Evolutionary conservation across 2,329 filamentous ascomycete species (phyloP).

Genomic region (Lasiodiplodia sp.): DNA sequence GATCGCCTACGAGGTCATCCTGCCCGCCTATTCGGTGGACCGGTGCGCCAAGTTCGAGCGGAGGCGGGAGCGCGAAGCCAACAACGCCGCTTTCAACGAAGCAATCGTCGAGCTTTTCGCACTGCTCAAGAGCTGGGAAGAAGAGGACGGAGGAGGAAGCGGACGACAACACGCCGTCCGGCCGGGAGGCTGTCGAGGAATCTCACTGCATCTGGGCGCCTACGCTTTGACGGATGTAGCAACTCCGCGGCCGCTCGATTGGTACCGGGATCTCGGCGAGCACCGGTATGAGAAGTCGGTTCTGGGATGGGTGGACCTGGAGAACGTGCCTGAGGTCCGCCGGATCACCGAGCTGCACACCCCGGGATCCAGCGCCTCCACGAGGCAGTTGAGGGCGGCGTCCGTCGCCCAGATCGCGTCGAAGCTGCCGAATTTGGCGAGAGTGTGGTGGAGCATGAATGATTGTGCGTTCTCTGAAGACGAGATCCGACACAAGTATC

Average conservation of each 20-base stretch:
- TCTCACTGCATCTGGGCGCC: not conserved
- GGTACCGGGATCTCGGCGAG: not conserved
- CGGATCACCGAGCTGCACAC: not conserved
- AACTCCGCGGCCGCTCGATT: not conserved
- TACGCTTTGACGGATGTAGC: not conserved
- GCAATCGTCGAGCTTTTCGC: not conserved
- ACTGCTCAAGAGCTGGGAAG: not conserved
- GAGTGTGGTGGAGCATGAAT: not conserved
- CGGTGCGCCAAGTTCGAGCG: conserved; percentile 1
- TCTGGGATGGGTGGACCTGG: not conserved
- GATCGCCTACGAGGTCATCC: not conserved
- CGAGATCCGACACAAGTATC: not conserved
- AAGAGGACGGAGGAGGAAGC: not conserved
- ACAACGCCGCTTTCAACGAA: not conserved
- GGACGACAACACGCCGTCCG: too few relatives aligned
- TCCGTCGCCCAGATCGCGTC: conserved; percentile 3
- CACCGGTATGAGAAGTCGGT: conserved; percentile 5
- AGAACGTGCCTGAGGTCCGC: not conserved
- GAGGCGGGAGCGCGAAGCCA: conserved; percentile 3
- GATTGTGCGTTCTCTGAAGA: conserved; percentile 13
- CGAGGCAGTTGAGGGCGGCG: not conserved
- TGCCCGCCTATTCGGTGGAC: not conserved
- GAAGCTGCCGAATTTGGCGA: not conserved
- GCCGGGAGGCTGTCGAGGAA: not conserved
- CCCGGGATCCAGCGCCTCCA: too few relatives aligned